Evolutionary conservation across 257 asterid species (phyloP).

Genomic region (Jacaranda copaia): DNA sequence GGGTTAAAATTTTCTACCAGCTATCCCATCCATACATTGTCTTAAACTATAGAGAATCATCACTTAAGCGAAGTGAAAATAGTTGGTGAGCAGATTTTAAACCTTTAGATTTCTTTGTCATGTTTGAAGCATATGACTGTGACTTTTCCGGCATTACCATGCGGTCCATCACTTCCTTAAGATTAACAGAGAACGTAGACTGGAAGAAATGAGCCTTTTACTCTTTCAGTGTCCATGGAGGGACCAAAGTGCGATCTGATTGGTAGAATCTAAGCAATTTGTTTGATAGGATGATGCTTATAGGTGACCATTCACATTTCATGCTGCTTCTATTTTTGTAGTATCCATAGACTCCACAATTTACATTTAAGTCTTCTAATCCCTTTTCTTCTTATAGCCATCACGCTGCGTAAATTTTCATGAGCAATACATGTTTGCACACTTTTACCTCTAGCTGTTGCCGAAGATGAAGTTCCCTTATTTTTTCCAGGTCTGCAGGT

Average conservation of each 20-base stretch:
- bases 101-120: background rate
- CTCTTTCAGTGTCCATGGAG: background rate
- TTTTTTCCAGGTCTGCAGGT: conserved; percentile 62
- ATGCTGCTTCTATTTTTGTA: too few relatives aligned
- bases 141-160: background rate
- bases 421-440: too few relatives aligned
- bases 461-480: background rate
- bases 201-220: background rate
- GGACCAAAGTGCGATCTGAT: background rate
- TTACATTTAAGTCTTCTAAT: too few relatives aligned
- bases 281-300: too few relatives aligned
- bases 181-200: background rate
- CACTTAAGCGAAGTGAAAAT: background rate
- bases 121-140: too few relatives aligned
- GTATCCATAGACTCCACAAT: too few relatives aligned
- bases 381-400: too few relatives aligned
- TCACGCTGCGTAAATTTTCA: too few relatives aligned
- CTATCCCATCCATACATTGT: conserved; percentile 2
- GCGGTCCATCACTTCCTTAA: background rate
- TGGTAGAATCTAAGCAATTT: too few relatives aligned
- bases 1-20: background rate
- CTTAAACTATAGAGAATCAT: conserved; percentile 1
- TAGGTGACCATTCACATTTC: too few relatives aligned
- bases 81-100: too few relatives aligned
- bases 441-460: too few relatives aligned